Conservation (phyloP, 129 eudicot genomes). For the Tagetes patula region DNA sequence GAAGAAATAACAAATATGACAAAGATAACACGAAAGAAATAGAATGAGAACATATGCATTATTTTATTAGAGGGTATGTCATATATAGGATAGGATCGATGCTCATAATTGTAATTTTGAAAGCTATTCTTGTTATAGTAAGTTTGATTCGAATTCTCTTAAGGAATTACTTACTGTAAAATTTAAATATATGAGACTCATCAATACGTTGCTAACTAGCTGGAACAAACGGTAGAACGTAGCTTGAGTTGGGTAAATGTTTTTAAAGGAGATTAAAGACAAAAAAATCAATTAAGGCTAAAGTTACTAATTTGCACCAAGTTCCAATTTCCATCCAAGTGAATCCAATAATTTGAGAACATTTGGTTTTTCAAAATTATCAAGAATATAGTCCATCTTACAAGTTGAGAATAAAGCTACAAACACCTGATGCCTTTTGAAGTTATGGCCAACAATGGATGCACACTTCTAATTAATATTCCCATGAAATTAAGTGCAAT, state of each 20-base stretch:
- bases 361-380: slow-evolving; percentile 8
- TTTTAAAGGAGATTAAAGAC: too few species aligned
- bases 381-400: slow-evolving; percentile 18
- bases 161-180: too few species aligned
- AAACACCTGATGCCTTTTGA: slow-evolving; percentile 13
- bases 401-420: slow-evolving; percentile 46
- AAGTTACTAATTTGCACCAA: too few species aligned
- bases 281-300: too few species aligned
- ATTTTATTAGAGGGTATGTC: too few species aligned
- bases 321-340: background rate
- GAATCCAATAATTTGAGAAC: background rate
- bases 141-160: background rate
- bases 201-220: background rate
- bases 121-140: background rate
- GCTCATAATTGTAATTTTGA: background rate
- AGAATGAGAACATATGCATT: too few species aligned
- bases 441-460: slow-evolving; percentile 18
- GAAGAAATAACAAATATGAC: too few species aligned
- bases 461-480: slow-evolving; percentile 25
- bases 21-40: too few species aligned
- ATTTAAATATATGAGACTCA: background rate
- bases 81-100: too few species aligned
- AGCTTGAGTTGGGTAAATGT: too few species aligned
- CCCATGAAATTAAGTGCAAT: slow-evolving; percentile 26
- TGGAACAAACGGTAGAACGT: too few species aligned